phyloP scores from a whole-genome alignment of 2,329 filamentous ascomycete species.

The Neopestalotiopsis clavispora region DNA sequence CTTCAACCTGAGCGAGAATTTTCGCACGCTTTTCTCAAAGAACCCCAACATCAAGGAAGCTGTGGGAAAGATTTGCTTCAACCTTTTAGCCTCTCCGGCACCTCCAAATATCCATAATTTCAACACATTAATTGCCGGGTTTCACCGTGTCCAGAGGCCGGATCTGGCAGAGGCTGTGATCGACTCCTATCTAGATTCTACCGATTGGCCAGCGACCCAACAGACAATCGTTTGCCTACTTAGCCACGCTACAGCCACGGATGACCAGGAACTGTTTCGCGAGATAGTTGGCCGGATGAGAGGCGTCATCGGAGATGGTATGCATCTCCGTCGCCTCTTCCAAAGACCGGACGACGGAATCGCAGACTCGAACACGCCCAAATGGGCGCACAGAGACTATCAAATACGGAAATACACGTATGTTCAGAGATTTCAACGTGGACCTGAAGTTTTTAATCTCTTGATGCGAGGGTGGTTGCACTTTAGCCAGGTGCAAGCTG shows the following conservation, averaged over 20 bases:
- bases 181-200: conserved; percentile 52
- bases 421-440: conserved; percentile 45
- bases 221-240: conserved; percentile 55
- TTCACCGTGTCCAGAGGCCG: conserved; percentile 56
- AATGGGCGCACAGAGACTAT: conserved; percentile 28
- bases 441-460: conserved; percentile 46
- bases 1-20: conserved; percentile 28
- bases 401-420: conserved; percentile 36
- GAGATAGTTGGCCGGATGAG: conserved; percentile 50
- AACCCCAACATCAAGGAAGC: conserved; percentile 30
- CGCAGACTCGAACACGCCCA: conserved; percentile 27
- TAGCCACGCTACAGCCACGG: conserved; percentile 51
- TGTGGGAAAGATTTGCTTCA: conserved; percentile 63
- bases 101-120: conserved; percentile 72
- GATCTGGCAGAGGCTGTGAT: conserved; percentile 58
- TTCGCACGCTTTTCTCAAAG: conserved; percentile 33
- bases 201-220: conserved; percentile 50
- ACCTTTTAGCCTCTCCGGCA: conserved; percentile 65
- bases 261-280: conserved; percentile 48
- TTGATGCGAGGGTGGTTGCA: conserved; percentile 54
- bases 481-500: conserved; percentile 39
- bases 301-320: conserved; percentile 41
- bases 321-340: conserved; percentile 28
- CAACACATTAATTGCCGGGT: conserved; percentile 72
- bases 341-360: conserved; percentile 32